Conservation (phyloP, 352 stramenopile species). For the Phytophthora palmivora region DNA sequence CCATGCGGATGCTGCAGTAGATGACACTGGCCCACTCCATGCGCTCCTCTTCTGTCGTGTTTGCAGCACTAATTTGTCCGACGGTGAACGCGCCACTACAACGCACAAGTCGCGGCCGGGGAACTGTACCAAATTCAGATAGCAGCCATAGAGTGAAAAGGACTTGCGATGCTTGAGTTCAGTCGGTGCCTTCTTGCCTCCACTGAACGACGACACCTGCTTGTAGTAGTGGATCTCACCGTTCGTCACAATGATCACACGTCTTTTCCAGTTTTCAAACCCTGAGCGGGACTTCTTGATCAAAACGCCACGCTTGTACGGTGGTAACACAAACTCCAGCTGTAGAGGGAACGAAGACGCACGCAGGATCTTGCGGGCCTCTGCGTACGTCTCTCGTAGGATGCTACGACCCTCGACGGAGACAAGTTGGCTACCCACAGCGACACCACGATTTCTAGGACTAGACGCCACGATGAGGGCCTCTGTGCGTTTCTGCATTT, state of each 20-base stretch:
- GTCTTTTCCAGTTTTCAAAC: constrained; percentile 90
- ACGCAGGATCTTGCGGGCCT: constrained; percentile 61
- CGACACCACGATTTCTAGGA: constrained; percentile 52
- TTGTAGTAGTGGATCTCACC: constrained; percentile 89
- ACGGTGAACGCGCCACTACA: constrained; percentile 82
- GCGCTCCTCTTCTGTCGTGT: constrained; percentile 74
- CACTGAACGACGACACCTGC: constrained; percentile 49
- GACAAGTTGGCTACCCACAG: constrained; percentile 80
- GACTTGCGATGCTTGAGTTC: constrained; percentile 86
- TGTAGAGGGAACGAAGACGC: constrained; percentile 64
- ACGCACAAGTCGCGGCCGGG: constrained; percentile 79
- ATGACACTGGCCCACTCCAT: constrained; percentile 89
- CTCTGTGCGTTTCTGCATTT: constrained; percentile 79
- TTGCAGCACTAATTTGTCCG: constrained; percentile 87
- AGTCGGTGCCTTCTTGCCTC: constrained; percentile 36
- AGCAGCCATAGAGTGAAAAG: constrained; percentile 86
- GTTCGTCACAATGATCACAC: constrained; percentile 81
- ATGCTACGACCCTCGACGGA: constrained; percentile 67
- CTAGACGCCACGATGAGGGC: constrained; percentile 72
- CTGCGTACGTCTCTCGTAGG: constrained; percentile 64
- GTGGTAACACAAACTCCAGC: constrained; percentile 82
- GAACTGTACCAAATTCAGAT: constrained; percentile 84
- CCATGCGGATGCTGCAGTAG: constrained; percentile 90
- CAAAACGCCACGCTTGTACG: constrained; percentile 82
- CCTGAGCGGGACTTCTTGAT: constrained; percentile 88